Base-by-base conservation (phyloP, 2,329 filamentous ascomycete species). In the Cercospora canescens region DNA sequence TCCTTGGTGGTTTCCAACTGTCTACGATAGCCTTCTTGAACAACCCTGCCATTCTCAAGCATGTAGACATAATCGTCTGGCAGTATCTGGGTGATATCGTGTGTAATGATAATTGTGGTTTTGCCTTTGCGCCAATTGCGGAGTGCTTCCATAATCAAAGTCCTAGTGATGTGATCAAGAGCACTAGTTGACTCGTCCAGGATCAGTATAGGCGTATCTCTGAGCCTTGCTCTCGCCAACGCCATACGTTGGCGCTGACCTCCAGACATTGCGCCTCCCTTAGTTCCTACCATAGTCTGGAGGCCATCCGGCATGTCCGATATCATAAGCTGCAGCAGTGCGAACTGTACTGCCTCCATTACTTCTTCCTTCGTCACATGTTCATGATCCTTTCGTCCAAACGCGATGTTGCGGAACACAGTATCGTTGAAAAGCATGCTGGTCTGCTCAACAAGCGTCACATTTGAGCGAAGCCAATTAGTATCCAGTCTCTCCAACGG, bases 81-180 rank as follows among this genome's bases (percentile, higher is more conserved):
- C 4, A 80, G 77, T 9, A 98, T 94, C 70, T 94, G 91, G 0
- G 87, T 85, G 34, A 95, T 86, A 69, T 98, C 93, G 74, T 98
- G 94, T 0, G 95, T 97, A 72, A 98, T 94, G 70, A 98, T 88
- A 60, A 98, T 91, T 0, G 94, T 98, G 0, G 94, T 97, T 76
- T 92, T 95, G 0, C 86, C 89, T 37, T 80, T 81, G 24, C 95
- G 85, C 94, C 93, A 97, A 21, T 85, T 75, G 7, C 92, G 85
- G 60, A 97, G 89, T 0, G 89, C 87, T 48, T 91, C 86, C 83
- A 96, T 89, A 39, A 97, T 85, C 12, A 88, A 78, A 0, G 80
- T 80, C 67, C 89, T 86, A 63, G 86, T 94, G 9, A 85, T 82
- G n/a, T 89, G 87, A 72, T 98, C 94, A 9, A 98, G 81, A 0